Base-by-base conservation (phyloP, 352 stramenopile genomes). In the Phytophthora europaea region DNA sequence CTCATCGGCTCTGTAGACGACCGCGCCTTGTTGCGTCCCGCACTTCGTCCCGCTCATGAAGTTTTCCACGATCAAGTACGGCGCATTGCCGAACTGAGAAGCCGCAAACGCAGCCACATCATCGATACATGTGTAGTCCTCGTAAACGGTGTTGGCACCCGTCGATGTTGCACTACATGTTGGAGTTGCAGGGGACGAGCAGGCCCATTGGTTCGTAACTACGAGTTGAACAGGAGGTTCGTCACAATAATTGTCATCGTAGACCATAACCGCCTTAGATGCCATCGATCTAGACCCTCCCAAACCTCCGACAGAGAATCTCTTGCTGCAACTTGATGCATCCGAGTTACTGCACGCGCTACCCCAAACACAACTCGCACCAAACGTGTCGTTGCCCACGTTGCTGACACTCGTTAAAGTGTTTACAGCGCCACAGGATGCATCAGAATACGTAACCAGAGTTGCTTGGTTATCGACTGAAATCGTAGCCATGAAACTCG, bases 1-100 rank as follows among this genome's bases (percentile, higher is more conserved):
- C 3, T 48, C 65, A 18, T 61, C 65, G 28, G 65, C 56, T 9
- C 60, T 67, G 36, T 62, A 66, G 15, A 67, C 50, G 10, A 55
- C 28, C 5, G 28, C n/a, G 12, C 48, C 26, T 52, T 56, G 34
- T 43, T 57, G 22, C 13, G 26, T 61, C 15, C n/a, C 26, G 22
- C 65, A 67, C 31, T 47, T 47, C 10, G 64, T 65, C 31, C 33
- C 54, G 10, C 34, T 53, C 9, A 33, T 13, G 34, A 47, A 71
- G 12, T 47, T 33, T 26, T 71, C 55, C 16, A 65, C 36, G 1
- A 60, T 38, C 20, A 71, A n/a, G 34, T 71, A 65, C 10, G 64
- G 45, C 12, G 6, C 16, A 12, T 2, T 56, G 2, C 38, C 26
- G 12, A 61, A 68, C n/a, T 26, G 53, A 8, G 50, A 61, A 28